Percentiles rank a stretch among this genome's conserved stretches.
These are phyloP conservation scores for Clarireedia hainanense DNA, from an alignment of 2,329 filamentous ascomycete species.

Conservation along the genomic window DNA sequence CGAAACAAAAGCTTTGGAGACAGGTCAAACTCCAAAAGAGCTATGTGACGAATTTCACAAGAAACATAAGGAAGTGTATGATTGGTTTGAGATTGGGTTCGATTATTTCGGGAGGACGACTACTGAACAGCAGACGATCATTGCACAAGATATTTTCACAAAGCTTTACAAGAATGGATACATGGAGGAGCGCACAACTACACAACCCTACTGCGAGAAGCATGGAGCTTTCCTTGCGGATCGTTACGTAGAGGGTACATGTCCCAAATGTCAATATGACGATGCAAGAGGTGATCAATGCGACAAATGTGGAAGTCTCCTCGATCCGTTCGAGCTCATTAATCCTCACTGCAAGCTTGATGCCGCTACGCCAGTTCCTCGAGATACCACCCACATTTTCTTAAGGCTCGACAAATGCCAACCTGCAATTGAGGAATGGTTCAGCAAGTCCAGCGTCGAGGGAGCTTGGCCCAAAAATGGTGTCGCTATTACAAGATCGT, in stretches of 20 bases:
- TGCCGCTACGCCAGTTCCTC: conserved; percentile 67
- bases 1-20: conserved; percentile 90
- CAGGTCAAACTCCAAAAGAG: conserved; percentile 71
- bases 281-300: conserved; percentile 70
- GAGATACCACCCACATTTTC: conserved; percentile 85
- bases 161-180: conserved; percentile 85
- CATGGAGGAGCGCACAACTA: conserved; percentile 77
- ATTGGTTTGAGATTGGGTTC: conserved; percentile 94
- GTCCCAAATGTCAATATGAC: conserved; percentile 63
- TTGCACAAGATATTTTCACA: conserved; percentile 84
- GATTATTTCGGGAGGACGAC: conserved; percentile 93
- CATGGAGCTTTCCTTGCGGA: conserved; percentile 76
- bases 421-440: conserved; percentile 70
- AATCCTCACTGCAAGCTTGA: conserved; percentile 91
- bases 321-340: conserved; percentile 57
- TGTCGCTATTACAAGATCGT: conserved; percentile 67
- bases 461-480: conserved; percentile 73
- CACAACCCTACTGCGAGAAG: conserved; percentile 82
- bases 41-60: conserved; percentile 90
- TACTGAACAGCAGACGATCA: conserved; percentile 80
- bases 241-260: conserved; percentile 75
- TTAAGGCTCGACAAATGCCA: conserved; percentile 80
- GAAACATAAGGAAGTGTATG: conserved; percentile 83
- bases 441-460: conserved; percentile 61
- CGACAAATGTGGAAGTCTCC: conserved; percentile 59